Base-by-base conservation (phyloP, 2,329 filamentous ascomycete genomes). In the Colletotrichum eleusines region DNA sequence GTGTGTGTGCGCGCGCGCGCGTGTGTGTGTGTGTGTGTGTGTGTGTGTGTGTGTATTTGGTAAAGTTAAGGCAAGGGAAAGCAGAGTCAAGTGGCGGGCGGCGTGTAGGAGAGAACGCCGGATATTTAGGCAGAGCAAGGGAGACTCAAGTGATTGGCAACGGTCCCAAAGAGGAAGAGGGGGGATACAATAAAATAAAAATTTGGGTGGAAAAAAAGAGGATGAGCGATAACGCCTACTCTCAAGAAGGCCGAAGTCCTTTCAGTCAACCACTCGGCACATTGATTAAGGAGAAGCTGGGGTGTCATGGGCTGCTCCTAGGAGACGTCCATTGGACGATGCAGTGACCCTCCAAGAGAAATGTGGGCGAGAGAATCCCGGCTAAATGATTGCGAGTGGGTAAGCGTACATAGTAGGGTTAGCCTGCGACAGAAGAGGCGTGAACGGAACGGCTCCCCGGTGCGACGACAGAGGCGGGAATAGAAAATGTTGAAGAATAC, bases 271-370 rank as follows among this genome's bases (percentile, higher is more conserved):
- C 72, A 73, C 70, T 72, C 66, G 70, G 66, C 57, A 73, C 58
- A 63, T 72, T 73, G 50, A 73, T 73, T 73, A 71, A 73, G 72
- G 72, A 73, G 72, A 70, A 73, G 59, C 72, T 71, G 70, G 72
- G 72, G 66, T 73, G 70, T 72, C 66, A 73, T 66, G 72, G 50
- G 62, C 66, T 67, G 55, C 72, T 53, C 57, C 59, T 53, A 70
- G 55, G 35, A 60, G 44, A 62, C 48, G 42, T 58, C 70, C 62
- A 72, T 73, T 72, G 72, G 72, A 60, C 40, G 59, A 55, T 60
- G 26, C 59, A 33, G 26, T n/a, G 54, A 28, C 50, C 51, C 58
- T 35, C 51, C 69, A 60, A 54, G 53, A 58, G 9, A 71, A 65
- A 38, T 63, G 69, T 72, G 69, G 69, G 31, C 46, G 63, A 44